A percentile compares a stretch with the other conserved stretches of the same genome.
phyloP scores from a whole-genome alignment of 306 rosid species.

The Vicia villosa region DNA sequence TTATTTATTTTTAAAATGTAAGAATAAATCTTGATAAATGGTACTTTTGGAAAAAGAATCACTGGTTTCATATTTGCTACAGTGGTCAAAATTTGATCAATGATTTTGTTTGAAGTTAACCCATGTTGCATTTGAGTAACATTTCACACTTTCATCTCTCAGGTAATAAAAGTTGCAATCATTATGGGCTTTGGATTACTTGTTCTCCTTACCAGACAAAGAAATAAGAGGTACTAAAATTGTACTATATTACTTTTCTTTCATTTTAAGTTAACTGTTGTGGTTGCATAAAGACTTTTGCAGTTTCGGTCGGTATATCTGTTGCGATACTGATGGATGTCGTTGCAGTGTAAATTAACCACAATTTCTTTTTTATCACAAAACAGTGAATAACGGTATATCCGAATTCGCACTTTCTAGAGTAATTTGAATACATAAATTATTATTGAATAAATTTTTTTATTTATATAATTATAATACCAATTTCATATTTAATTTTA shows the following conservation, averaged over 20 bases:
- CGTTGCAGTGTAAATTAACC: too few relatives aligned
- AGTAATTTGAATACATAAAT: too few relatives aligned
- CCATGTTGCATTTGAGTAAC: constrained; percentile 2
- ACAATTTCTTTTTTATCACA: too few relatives aligned
- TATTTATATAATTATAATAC: too few relatives aligned
- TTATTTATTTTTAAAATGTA: too few relatives aligned
- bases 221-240: constrained; percentile 48
- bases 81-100: neutral
- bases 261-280: neutral
- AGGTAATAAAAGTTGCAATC: constrained; percentile 75
- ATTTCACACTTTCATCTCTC: constrained; percentile 29
- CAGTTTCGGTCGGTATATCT: too few relatives aligned
- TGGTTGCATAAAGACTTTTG: too few relatives aligned
- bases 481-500: too few relatives aligned
- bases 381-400: neutral
- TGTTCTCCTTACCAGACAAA: constrained; percentile 77
- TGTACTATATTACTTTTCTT: constrained; percentile 10
- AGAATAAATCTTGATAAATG: too few relatives aligned
- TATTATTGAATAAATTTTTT: too few relatives aligned
- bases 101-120: neutral
- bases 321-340: too few relatives aligned
- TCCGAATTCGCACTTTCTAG: too few relatives aligned
- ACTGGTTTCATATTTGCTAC: neutral
- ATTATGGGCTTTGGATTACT: constrained; percentile 79
- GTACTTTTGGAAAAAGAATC: neutral